phyloP scores from a whole-genome alignment of 805 yeast genomes.

The Diddensiella caesifluorescens region DNA sequence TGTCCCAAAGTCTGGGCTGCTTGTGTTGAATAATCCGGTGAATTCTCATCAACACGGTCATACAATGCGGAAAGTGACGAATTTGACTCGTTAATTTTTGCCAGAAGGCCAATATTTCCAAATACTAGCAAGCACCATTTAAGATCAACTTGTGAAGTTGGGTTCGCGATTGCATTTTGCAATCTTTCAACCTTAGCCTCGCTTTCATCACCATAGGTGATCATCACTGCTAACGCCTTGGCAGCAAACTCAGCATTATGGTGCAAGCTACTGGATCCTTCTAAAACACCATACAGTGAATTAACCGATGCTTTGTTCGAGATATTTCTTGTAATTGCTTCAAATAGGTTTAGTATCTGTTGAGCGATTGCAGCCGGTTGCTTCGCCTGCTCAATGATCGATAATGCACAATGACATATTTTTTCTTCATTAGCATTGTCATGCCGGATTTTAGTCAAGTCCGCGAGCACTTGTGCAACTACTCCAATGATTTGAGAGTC shows the following conservation, averaged over 20 bases:
- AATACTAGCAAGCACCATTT: slow-evolving; percentile 41
- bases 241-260: slow-evolving; percentile 6
- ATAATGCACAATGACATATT: no score
- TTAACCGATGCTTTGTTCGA: neutral
- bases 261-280: neutral
- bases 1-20: slow-evolving; percentile 53
- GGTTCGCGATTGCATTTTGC: slow-evolving; percentile 22
- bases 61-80: slow-evolving; percentile 34
- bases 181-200: slow-evolving; percentile 10
- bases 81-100: slow-evolving; percentile 26
- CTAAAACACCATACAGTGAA: neutral
- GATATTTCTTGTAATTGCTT: neutral
- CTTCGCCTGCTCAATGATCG: neutral
- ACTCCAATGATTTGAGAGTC: slow-evolving; percentile 7
- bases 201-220: slow-evolving; percentile 1
- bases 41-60: slow-evolving; percentile 32
- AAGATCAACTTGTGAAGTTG: slow-evolving; percentile 16
- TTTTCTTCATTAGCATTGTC: neutral
- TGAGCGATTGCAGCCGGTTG: neutral
- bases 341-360: neutral
- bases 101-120: slow-evolving; percentile 44
- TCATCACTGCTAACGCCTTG: slow-evolving; percentile 13
- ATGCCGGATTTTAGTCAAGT: slow-evolving; percentile 5
- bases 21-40: slow-evolving; percentile 36
- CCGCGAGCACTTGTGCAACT: slow-evolving; percentile 2